These are phyloP conservation scores for Lecanoromycetidae sp. DNA, from an alignment of 2,329 filamentous ascomycete genomes.

Conservation along the genomic window DNA sequence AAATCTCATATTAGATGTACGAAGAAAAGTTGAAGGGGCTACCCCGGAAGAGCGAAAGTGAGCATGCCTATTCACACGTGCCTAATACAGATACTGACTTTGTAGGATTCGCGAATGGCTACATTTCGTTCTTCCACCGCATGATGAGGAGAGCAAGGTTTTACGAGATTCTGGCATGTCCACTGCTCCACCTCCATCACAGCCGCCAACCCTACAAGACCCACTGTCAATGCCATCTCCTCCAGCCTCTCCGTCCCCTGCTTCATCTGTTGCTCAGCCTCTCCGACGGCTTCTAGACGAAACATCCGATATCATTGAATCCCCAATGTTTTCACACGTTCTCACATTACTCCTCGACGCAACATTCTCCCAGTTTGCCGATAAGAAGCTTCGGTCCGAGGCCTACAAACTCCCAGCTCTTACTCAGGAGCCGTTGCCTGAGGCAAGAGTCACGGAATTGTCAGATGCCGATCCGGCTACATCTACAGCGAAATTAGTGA, in stretches of 20 bases:
- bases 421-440: slow-evolving; percentile 21
- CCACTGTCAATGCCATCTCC: slow-evolving; percentile 19
- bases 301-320: slow-evolving; percentile 90
- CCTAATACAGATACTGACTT: background rate
- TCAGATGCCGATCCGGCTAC: slow-evolving; percentile 29
- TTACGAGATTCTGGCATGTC: slow-evolving; percentile 73
- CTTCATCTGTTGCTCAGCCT: slow-evolving; percentile 27
- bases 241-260: slow-evolving; percentile 32
- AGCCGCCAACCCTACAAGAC: slow-evolving; percentile 25
- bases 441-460: slow-evolving; percentile 40
- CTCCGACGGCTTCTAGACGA: slow-evolving; percentile 84
- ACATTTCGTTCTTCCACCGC: slow-evolving; percentile 66
- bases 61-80: background rate
- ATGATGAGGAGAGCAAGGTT: slow-evolving; percentile 67
- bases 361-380: slow-evolving; percentile 71
- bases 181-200: slow-evolving; percentile 27
- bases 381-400: slow-evolving; percentile 65
- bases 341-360: slow-evolving; percentile 76
- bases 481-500: slow-evolving; percentile 59
- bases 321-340: slow-evolving; percentile 78
- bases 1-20: slow-evolving; percentile 68
- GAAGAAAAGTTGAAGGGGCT: slow-evolving; percentile 70
- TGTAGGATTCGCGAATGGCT: slow-evolving; percentile 58
- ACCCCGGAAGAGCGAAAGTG: slow-evolving; percentile 51
- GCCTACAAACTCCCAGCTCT: slow-evolving; percentile 55